These are phyloP conservation scores for Arxiozyma heterogenica DNA, from an alignment of 1,139 yeast genomes.

Conservation along the genomic window DNA sequence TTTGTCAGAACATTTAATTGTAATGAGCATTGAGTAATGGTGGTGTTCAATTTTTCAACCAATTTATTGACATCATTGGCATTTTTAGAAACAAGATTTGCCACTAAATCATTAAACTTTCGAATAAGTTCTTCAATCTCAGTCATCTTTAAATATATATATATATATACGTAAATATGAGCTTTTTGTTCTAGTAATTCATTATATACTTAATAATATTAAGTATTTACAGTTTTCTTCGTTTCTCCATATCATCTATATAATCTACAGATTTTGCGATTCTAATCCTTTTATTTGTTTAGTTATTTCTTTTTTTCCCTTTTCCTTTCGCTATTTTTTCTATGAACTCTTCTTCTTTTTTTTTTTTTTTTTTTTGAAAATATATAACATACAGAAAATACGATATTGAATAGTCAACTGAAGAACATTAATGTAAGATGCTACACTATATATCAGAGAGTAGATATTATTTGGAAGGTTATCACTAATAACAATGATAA, in stretches of 20 bases:
- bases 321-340: neutral
- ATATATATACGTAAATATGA: neutral
- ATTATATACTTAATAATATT: neutral
- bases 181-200: neutral
- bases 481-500: too few species aligned
- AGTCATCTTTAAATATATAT: neutral
- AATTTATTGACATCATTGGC: neutral
- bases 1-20: constrained; percentile 14
- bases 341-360: too few species aligned
- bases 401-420: neutral
- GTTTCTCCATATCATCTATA: neutral
- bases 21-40: constrained; percentile 16
- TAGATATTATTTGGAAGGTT: too few species aligned
- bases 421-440: too few species aligned
- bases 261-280: neutral
- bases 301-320: neutral
- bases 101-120: neutral
- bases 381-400: neutral
- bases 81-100: neutral
- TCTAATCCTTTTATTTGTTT: too few species aligned
- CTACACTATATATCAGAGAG: neutral
- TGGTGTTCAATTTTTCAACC: constrained; percentile 8
- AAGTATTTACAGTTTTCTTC: neutral
- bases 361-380: too few species aligned
- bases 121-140: neutral